These are phyloP conservation scores for Verticillium nonalfalfae DNA, from an alignment of 2,329 filamentous ascomycete species.

Conservation along the genomic window DNA sequence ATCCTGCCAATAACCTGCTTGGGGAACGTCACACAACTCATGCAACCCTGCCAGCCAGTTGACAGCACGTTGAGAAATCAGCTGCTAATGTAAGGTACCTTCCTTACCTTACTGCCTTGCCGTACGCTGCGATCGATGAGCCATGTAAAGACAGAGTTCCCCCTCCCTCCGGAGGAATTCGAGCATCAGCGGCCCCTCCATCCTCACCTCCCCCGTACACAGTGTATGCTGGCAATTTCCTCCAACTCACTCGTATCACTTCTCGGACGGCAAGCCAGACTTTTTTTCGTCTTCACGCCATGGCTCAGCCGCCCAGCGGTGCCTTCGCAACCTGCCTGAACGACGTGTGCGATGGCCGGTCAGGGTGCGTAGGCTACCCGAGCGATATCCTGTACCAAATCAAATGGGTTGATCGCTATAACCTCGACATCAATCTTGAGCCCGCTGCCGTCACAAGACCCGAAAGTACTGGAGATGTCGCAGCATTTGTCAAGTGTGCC, in stretches of 20 bases:
- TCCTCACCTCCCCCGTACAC: no score
- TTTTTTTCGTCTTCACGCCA: constrained; percentile 13
- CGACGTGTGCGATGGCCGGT: constrained; percentile 35
- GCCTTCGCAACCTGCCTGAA: constrained; percentile 38
- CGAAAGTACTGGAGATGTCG: constrained; percentile 43
- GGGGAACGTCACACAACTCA: not conserved
- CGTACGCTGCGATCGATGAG: no score
- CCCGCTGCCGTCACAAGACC: constrained; percentile 53
- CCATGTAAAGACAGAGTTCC: no score
- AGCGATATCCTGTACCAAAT: constrained; percentile 35
- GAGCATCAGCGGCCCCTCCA: no score
- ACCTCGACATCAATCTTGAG: constrained; percentile 40
- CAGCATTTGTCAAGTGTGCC: constrained; percentile 52
- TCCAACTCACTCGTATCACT: no score
- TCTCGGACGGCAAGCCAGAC: not conserved
- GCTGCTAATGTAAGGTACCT: no score
- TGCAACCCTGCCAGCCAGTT: not conserved
- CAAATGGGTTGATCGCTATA: constrained; percentile 46
- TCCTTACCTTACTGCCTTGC: no score
- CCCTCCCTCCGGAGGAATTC: no score
- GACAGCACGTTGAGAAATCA: not conserved
- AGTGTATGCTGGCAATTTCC: no score
- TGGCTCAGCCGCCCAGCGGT: constrained; percentile 36
- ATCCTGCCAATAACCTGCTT: not conserved
- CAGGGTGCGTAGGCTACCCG: constrained; percentile 40